Conservation (phyloP, 768 basidiomycete genomes). For the Clitopilus passeckerianus region DNA sequence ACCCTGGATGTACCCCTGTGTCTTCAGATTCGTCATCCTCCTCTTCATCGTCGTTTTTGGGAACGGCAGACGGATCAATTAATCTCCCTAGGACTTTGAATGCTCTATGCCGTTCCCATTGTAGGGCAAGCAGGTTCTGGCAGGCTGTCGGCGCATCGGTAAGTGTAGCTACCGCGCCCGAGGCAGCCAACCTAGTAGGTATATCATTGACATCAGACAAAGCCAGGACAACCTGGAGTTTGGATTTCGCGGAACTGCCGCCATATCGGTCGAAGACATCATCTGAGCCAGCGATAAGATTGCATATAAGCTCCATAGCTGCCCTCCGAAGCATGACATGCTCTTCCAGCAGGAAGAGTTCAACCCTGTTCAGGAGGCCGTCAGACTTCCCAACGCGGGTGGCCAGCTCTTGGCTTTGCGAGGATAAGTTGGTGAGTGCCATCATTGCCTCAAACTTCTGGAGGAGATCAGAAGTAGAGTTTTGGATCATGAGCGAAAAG, state of each 20-base stretch:
- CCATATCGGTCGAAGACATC: slow-evolving; percentile 71
- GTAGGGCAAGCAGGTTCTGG: slow-evolving; percentile 53
- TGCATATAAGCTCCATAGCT: slow-evolving; percentile 88
- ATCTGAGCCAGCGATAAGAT: slow-evolving; percentile 77
- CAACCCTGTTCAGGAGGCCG: slow-evolving; percentile 59
- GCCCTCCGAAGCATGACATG: slow-evolving; percentile 81
- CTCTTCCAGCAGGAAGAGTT: slow-evolving; percentile 76
- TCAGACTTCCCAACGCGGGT: slow-evolving; percentile 60
- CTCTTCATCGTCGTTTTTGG: slow-evolving; percentile 23
- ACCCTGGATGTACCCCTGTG: slow-evolving; percentile 43
- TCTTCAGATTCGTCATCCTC: slow-evolving; percentile 27
- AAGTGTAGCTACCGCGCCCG: slow-evolving; percentile 83
- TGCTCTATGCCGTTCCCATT: slow-evolving; percentile 58
- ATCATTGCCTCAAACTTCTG: slow-evolving; percentile 92
- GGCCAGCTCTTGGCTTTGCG: slow-evolving; percentile 62
- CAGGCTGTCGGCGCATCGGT: slow-evolving; percentile 61
- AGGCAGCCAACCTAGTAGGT: slow-evolving; percentile 83
- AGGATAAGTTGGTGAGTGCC: slow-evolving; percentile 94
- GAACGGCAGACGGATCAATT: slow-evolving; percentile 50
- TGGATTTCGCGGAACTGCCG: slow-evolving; percentile 48
- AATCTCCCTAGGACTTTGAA: slow-evolving; percentile 64
- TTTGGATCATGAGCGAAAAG: slow-evolving; percentile 66
- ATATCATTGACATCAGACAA: slow-evolving; percentile 84
- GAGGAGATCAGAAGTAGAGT: slow-evolving; percentile 62
- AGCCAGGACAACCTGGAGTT: slow-evolving; percentile 78